A percentile compares a stretch with the other conserved stretches of the same genome.
These are phyloP conservation scores for Phytophthora kernoviae DNA, from an alignment of 352 stramenopile species.

Conservation along the genomic window DNA sequence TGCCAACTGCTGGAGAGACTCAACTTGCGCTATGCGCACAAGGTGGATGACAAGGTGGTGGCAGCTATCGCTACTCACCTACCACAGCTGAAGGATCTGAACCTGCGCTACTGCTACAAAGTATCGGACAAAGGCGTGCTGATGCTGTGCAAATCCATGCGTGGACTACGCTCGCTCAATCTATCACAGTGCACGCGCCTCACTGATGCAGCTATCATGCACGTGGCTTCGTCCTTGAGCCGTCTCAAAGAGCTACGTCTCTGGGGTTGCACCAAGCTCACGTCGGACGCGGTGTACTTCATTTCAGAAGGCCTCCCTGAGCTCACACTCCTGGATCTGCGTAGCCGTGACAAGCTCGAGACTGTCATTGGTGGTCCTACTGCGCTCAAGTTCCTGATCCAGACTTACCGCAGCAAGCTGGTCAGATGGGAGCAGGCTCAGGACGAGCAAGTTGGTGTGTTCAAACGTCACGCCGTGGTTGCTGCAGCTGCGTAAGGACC, in stretches of 20 bases:
- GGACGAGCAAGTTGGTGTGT: slow-evolving; percentile 69
- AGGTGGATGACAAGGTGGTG: slow-evolving; percentile 81
- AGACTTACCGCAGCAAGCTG: slow-evolving; percentile 70
- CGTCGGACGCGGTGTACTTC: slow-evolving; percentile 64
- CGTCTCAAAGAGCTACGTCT: slow-evolving; percentile 76
- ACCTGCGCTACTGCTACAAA: slow-evolving; percentile 89
- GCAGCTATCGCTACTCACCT: slow-evolving; percentile 50
- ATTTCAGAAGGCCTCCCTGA: slow-evolving; percentile 70
- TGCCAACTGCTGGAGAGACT: slow-evolving; percentile 54
- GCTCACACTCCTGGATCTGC: slow-evolving; percentile 75
- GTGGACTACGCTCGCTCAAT: slow-evolving; percentile 65
- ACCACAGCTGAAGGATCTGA: slow-evolving; percentile 66
- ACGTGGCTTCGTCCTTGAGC: slow-evolving; percentile 59
- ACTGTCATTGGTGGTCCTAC: slow-evolving; percentile 76
- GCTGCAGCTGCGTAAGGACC: slow-evolving; percentile 59
- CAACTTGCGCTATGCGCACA: slow-evolving; percentile 86
- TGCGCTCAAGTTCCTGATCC: slow-evolving; percentile 81
- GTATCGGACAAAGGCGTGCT: slow-evolving; percentile 71
- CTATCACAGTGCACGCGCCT: slow-evolving; percentile 84
- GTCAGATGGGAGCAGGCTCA: slow-evolving; percentile 75
- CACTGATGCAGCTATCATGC: slow-evolving; percentile 69
- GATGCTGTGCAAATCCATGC: slow-evolving; percentile 53
- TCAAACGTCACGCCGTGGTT: slow-evolving; percentile 63
- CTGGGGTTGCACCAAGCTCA: slow-evolving; percentile 85
- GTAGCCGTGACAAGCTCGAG: slow-evolving; percentile 78